Percentiles rank a stretch among this genome's conserved stretches.
Conservation (phyloP, 768 basidiomycete genomes). For the Naganishia vaughanmartiniae region DNA sequence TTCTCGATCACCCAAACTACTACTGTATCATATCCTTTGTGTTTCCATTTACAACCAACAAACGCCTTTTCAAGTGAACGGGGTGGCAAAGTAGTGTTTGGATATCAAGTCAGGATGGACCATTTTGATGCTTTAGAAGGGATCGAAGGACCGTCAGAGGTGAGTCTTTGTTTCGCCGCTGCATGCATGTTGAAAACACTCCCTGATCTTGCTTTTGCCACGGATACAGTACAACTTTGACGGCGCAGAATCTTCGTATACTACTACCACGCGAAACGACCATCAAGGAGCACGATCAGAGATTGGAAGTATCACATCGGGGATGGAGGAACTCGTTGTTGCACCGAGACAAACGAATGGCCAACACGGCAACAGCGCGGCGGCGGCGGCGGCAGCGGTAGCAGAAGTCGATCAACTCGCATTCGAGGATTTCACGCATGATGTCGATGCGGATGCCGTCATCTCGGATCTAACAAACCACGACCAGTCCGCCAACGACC, state of each 20-base stretch:
- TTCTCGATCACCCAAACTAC: no score
- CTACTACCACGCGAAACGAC: conserved; percentile 2
- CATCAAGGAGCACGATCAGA: not conserved
- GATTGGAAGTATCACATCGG: conserved; percentile 11
- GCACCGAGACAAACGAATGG: not conserved
- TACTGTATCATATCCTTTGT: no score
- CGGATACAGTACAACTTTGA: conserved; percentile 10
- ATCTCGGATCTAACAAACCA: conserved; percentile 7
- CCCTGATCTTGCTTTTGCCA: not conserved
- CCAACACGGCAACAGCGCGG: not conserved
- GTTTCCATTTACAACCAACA: not conserved
- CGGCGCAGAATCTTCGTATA: conserved; percentile 14
- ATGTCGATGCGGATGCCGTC: conserved; percentile 12
- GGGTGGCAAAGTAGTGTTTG: not conserved
- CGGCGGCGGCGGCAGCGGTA: not conserved
- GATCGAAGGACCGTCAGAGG: conserved; percentile 10
- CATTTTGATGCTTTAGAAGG: conserved; percentile 12
- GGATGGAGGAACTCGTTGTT: conserved; percentile 11
- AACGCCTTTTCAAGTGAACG: not conserved
- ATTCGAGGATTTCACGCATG: conserved; percentile 16
- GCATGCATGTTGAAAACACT: not conserved
- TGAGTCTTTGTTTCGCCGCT: not conserved
- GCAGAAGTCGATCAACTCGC: conserved; percentile 18
- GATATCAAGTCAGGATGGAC: not conserved
- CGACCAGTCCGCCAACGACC: not conserved